Base-by-base conservation (phyloP, 306 rosid species). In the Clitoria ternatea region DNA sequence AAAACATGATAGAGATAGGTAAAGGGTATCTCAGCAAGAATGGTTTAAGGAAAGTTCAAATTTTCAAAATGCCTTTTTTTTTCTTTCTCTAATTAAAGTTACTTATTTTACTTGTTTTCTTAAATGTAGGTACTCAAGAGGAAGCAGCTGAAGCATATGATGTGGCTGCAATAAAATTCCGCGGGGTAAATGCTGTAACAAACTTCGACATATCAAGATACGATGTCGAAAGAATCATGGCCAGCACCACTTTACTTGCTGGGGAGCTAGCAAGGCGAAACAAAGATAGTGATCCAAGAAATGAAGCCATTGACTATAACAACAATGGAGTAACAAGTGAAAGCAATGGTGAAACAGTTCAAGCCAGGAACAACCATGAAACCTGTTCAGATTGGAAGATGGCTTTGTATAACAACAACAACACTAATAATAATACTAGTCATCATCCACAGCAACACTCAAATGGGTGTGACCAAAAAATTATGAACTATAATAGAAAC, bases 141-240 rank as follows among this genome's bases (percentile, higher is more conserved):
- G 99, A 95, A 85, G 99, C 99, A 45, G 99, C 99, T 0, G 97
- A 91, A 73, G 99, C 99, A 8, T 95, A 95, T 61, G 99, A 95
- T 73, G 67, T 95, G 54, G 99, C 99, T 4, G 99, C 99, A 7
- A 89, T 95, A 29, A 95, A 95, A 74, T 95, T 95, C 52, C 96
- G 99, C 0, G 99, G 99, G 0, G 80, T 62, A 10, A 91, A 89
- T 66, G 99, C 99, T 0, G 96, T 95, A 1, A 95, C 99, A 7
- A 95, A 95, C 69, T 95, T 95, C 0, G 97, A 91, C 85, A 86
- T 92, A 14, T 84, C 99, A 2, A 85, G 89, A 69, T 95, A 95
- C 42, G 89, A 95, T 1, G 96, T 95, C 3, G 99, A 95, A 29
- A 87, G 81, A 61, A 95, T 95, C 86, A 91, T 89, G 87, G 90